Percentiles rank a stretch among this genome's conserved stretches.
Conservation (phyloP, 2,329 filamentous ascomycete species). For the Diaporthe aspalathi region DNA sequence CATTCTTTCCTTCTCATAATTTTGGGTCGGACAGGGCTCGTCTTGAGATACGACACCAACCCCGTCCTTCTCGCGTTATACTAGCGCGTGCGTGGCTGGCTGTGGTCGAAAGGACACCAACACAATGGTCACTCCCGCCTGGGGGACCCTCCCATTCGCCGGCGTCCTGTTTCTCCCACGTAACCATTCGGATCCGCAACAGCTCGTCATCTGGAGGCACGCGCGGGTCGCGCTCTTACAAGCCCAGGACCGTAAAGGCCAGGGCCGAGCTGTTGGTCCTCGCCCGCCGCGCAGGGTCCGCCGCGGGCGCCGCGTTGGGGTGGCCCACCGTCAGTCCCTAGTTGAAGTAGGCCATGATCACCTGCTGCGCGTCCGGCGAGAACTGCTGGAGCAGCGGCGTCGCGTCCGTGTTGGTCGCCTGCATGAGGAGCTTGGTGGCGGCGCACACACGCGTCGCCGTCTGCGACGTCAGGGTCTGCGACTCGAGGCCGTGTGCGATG, state of each 20-base stretch:
- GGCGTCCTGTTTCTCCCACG: too few relatives aligned
- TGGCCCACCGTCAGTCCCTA: conserved; percentile 51
- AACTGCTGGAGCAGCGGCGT: conserved; percentile 80
- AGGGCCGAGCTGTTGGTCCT: conserved; percentile 23
- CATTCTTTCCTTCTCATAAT: not conserved
- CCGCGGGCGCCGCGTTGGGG: conserved; percentile 14
- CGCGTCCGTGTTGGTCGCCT: conserved; percentile 79
- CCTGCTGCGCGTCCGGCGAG: conserved; percentile 82
- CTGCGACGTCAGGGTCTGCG: conserved; percentile 88
- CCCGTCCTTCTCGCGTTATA: not conserved
- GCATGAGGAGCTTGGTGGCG: conserved; percentile 82
- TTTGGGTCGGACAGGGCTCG: not conserved
- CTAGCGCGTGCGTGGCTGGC: too few relatives aligned
- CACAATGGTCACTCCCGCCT: not conserved
- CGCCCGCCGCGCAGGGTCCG: conserved; percentile 16
- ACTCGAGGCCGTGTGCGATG: conserved; percentile 89
- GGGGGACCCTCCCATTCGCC: too few relatives aligned
- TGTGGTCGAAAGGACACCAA: too few relatives aligned
- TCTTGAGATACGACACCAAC: not conserved
- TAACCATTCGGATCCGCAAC: too few relatives aligned
- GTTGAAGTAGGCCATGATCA: conserved; percentile 82
- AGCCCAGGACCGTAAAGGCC: conserved; percentile 25
- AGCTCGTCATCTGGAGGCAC: not conserved
- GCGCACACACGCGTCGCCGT: conserved; percentile 81
- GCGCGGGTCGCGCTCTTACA: not conserved